phyloP scores from a whole-genome alignment of 805 yeast genomes.

The Saccharomycopsis fodiens region DNA sequence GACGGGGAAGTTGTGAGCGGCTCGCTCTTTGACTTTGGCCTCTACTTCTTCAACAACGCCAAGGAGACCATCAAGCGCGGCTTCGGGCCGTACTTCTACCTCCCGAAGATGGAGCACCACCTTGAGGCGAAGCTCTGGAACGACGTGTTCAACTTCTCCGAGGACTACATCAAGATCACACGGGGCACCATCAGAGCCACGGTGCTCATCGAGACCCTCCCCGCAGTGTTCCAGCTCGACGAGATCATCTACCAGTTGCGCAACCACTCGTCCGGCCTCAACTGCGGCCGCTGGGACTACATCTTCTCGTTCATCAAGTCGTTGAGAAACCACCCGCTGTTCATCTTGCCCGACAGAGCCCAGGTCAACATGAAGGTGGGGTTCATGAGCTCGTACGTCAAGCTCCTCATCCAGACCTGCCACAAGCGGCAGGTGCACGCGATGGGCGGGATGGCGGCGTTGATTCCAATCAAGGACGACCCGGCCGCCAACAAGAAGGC shows the following conservation, averaged over 20 bases:
- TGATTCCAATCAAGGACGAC: constrained; percentile 64
- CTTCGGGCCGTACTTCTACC: constrained; percentile 63
- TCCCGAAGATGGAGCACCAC: constrained; percentile 74
- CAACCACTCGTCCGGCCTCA: constrained; percentile 63
- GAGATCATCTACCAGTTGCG: constrained; percentile 69
- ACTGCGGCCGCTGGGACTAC: constrained; percentile 77
- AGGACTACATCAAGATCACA: constrained; percentile 54
- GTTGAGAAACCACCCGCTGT: constrained; percentile 53
- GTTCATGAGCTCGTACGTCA: constrained; percentile 61
- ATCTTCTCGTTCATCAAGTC: constrained; percentile 64
- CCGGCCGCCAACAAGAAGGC: constrained; percentile 52
- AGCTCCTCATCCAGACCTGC: constrained; percentile 57
- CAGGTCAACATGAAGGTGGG: constrained; percentile 66
- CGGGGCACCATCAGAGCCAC: constrained; percentile 69
- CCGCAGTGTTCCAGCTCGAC: constrained; percentile 73
- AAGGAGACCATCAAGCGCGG: constrained; percentile 48
- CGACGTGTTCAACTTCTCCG: constrained; percentile 57
- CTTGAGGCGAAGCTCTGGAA: constrained; percentile 72
- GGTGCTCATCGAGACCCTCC: constrained; percentile 63
- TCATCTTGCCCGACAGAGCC: constrained; percentile 59
- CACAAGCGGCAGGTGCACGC: constrained; percentile 71
- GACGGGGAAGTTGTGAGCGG: constrained; percentile 66
- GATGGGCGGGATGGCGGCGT: constrained; percentile 77
- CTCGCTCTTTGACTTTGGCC: constrained; percentile 60
- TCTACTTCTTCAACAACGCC: constrained; percentile 66